These are phyloP conservation scores for Phyllosticta citribraziliensis DNA, from an alignment of 2,329 filamentous ascomycete species.

Conservation along the genomic window DNA sequence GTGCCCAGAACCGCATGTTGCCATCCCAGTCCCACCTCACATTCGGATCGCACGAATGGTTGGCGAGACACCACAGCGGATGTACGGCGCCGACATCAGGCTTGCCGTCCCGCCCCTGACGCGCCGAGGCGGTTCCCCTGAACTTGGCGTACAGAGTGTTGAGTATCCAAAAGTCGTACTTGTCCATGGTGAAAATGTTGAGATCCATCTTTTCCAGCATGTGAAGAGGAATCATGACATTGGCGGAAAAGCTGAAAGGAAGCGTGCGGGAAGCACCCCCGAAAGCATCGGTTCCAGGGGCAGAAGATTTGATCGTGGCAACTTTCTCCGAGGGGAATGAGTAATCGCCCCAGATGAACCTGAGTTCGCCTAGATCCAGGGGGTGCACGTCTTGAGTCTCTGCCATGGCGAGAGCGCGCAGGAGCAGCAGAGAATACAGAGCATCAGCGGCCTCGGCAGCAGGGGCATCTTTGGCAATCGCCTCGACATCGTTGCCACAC, in stretches of 20 bases:
- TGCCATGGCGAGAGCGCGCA: constrained; percentile 51
- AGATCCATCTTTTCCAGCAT: constrained; percentile 78
- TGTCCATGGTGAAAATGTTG: constrained; percentile 50
- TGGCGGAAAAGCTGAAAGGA: constrained; percentile 68
- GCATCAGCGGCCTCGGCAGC: constrained; percentile 49
- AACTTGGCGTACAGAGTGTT: constrained; percentile 93
- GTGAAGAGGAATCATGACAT: constrained; percentile 64
- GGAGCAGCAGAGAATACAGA: constrained; percentile 50
- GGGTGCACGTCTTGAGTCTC: constrained; percentile 49
- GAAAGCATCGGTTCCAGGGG: constrained; percentile 14
- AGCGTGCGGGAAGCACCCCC: constrained; percentile 45
- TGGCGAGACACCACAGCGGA: constrained; percentile 91
- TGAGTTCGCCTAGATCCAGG: constrained; percentile 49
- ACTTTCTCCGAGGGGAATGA: not conserved
- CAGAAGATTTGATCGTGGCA: constrained; percentile 7
- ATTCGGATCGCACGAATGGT: constrained; percentile 93
- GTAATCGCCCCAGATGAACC: constrained; percentile 59
- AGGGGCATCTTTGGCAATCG: constrained; percentile 48
- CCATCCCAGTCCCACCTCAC: constrained; percentile 91
- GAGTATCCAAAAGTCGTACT: constrained; percentile 70
- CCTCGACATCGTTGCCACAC: constrained; percentile 46
- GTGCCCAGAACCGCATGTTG: constrained; percentile 59
- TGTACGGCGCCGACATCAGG: constrained; percentile 91
- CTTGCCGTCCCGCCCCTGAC: constrained; percentile 59
- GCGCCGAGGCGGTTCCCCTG: constrained; percentile 80